Conservation (phyloP, 2,329 filamentous ascomycete genomes). For the Xylaria sp. region DNA sequence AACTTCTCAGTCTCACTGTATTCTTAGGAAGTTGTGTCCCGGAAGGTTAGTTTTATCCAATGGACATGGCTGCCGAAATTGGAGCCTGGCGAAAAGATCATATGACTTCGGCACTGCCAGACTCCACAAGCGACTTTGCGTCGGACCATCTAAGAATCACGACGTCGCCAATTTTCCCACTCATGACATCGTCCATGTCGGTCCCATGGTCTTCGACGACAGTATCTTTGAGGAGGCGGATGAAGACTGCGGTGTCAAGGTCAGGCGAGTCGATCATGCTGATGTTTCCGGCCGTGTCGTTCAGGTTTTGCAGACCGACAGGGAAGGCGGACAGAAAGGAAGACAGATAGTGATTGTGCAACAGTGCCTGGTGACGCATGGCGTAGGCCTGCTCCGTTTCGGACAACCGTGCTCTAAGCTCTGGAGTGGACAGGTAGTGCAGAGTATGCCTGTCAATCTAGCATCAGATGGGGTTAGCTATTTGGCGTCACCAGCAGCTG, state of each 20-base stretch:
- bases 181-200: conserved; percentile 69
- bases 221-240: conserved; percentile 73
- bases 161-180: conserved; percentile 70
- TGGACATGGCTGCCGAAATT: neutral
- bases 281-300: conserved; percentile 89
- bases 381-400: conserved; percentile 83
- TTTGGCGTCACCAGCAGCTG: conserved; percentile 23
- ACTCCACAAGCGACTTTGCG: conserved; percentile 69
- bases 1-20: neutral
- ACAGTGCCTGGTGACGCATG: conserved; percentile 82
- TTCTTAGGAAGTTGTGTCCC: neutral
- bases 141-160: conserved; percentile 80
- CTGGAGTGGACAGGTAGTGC: conserved; percentile 72
- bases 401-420: conserved; percentile 73
- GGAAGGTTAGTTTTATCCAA: neutral
- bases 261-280: conserved; percentile 95
- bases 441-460: conserved; percentile 82
- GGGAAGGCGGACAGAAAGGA: conserved; percentile 90
- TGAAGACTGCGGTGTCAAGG: conserved; percentile 84
- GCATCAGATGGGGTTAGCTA: conserved; percentile 41
- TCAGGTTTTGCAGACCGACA: conserved; percentile 79
- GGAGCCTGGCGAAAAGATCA: conserved; percentile 52
- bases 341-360: conserved; percentile 84
- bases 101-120: conserved; percentile 67
- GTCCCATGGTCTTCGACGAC: conserved; percentile 70